Base-by-base conservation (phyloP, 2,329 filamentous ascomycete species). In the Pseudogymnoascus sp. region DNA sequence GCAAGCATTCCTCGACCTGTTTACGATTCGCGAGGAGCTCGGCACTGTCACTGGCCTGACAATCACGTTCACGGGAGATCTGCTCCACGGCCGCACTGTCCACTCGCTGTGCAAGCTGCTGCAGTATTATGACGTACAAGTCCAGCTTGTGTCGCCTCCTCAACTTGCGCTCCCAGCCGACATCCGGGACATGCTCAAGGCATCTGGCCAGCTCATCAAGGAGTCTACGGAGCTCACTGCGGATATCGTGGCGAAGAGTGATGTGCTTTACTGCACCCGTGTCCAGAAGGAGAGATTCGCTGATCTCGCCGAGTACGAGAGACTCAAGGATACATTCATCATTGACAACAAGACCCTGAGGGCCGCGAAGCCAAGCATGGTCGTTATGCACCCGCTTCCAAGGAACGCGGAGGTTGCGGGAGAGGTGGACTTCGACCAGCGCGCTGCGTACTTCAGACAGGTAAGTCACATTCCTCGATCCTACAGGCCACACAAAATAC, bases 381-480 rank as follows among this genome's bases (percentile, higher is more conserved):
- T 96, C 65, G 89, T 99, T 66, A 86, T 99, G 86, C 94, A 99
- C 77, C 94, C 94, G 62, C 81, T 99, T 71, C 94, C 94, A 39
- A 84, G 94, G 71, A 97, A 97, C 71, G 86, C 88, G 67, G 94
- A 99, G 82, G 87, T 99, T 72, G 86, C 87, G 35, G 91, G 95
- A 76, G 94, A 99, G 79, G 91, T 99, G 57, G 94, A 99, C 76
- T 96, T 95, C 77, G 94, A 99, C 78, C 91, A 95, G 73, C 81
- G 94, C 69, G 94, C 94, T 62, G 93, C 94, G 61, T 99, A 99
- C 80, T 99, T 99, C 78, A 86, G 94, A 89, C 94, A 99, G 89
- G 93, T 96, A 78, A 85, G 89, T 82, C 64, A 60, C 37, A 59
- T 18, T 59, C 38, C 35, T 30, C 18, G 41, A 57, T 25, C 57